These are phyloP conservation scores for Ploettnerulaceae sp. DNA, from an alignment of 2,329 filamentous ascomycete genomes.

Conservation along the genomic window DNA sequence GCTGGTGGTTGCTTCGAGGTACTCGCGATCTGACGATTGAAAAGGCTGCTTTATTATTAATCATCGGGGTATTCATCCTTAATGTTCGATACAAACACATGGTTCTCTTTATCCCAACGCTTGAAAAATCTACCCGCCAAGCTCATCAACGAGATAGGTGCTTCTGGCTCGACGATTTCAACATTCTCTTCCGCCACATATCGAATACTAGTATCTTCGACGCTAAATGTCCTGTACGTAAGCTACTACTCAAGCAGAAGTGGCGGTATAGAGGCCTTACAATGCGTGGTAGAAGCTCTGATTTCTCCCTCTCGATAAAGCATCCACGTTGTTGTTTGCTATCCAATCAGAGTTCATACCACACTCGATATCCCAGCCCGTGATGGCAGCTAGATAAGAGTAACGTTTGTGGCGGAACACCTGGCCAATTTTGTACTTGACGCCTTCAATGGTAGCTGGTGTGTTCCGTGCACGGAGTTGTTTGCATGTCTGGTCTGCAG, in stretches of 20 bases:
- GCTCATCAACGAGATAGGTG: slow-evolving; percentile 57
- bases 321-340: slow-evolving; percentile 57
- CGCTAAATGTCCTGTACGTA: slow-evolving; percentile 41
- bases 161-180: slow-evolving; percentile 47
- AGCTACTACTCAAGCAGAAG: slow-evolving; percentile 14
- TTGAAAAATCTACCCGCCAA: slow-evolving; percentile 85
- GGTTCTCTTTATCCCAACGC: slow-evolving; percentile 64
- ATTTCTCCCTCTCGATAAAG: slow-evolving; percentile 51
- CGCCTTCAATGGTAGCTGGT: slow-evolving; percentile 33
- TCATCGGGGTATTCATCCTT: slow-evolving; percentile 83
- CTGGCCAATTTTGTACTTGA: slow-evolving; percentile 71
- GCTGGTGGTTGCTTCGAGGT: no score
- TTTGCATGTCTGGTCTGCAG: slow-evolving; percentile 51
- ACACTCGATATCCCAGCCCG: slow-evolving; percentile 68
- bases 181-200: slow-evolving; percentile 84
- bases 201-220: slow-evolving; percentile 62
- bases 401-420: slow-evolving; percentile 81
- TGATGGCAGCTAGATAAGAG: slow-evolving; percentile 73
- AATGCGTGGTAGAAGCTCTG: slow-evolving; percentile 83
- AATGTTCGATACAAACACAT: slow-evolving; percentile 78
- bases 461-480: slow-evolving; percentile 35
- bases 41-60: slow-evolving; percentile 37
- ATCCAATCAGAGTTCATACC: slow-evolving; percentile 56
- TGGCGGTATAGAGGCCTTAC: slow-evolving; percentile 50
- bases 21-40: not conserved